Evolutionary conservation across 2,329 filamentous ascomycete species (phyloP), one percentile per base, ranked within the genome.

Genomic region (Diaporthe caulivora): DNA sequence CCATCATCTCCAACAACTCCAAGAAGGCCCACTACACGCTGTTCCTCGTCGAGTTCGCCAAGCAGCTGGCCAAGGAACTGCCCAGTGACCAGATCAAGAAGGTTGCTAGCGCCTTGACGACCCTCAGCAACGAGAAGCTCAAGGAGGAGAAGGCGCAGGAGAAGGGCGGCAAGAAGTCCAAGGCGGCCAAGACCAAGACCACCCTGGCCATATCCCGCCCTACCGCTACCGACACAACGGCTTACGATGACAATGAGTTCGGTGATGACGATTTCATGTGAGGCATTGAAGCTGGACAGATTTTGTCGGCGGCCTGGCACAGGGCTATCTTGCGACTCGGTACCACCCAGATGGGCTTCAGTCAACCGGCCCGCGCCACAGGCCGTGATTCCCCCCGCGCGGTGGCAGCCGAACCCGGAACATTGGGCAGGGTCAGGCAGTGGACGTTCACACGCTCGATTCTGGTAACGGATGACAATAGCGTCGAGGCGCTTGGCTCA

Each of bases 11-110:
- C 53, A 86, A 85, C 76, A 95, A 95, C 85, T 84, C 88, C 75
- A 97, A 96, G 89, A 98, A 98, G 87, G 90, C 95, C 1, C 95
- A 98, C 78, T 99, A 98, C 85, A 85, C 91, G 42, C 85, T 97
- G 55, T 98, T 98, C 88, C 88, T 97, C 72, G 94, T 96, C 83
- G 97, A 98, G 80, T 97, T 99, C 80, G 85, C 90, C 76, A 98
- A 97, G 87, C 92, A 94, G 80, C 89, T 98, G 57, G 91, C 92
- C 79, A 95, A 95, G 85, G 95, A 98, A 37, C 85, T 99, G 77
- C 92, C 93, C 18, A 97, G 94, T 81, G 93, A 97, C 72, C 95
- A 98, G 86, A 95, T 98, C 85, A 98, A 98, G 90, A 98, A 98
- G 89, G 91, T 98, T 77, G 91, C 95, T 17, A 97, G 94, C 83